Evolutionary conservation across 805 yeast genomes (phyloP), one percentile per base, ranked within the genome.

Genomic region (Ogataea chonburiensis): DNA sequence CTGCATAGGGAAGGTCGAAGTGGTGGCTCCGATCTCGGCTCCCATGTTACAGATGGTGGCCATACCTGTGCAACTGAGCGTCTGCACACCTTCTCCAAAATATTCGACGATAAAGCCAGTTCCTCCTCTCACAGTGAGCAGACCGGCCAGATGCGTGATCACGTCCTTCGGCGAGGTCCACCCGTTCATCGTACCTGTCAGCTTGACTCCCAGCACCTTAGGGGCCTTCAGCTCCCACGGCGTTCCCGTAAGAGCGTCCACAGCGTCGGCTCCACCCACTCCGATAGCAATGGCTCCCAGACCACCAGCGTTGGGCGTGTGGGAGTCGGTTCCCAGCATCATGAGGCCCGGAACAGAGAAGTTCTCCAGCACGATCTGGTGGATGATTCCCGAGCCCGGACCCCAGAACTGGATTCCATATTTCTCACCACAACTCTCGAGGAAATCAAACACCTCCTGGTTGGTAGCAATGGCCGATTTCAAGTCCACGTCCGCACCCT

Each of bases 241-340:
- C 19, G 93, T 82, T 49, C 93, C 96, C 28, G 98, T 88, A 58
- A 93, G 70, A 34, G 93, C 98, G 65, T 93, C 98, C 38, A 93
- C 98, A 25, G 98, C 98, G 67, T 93, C 98, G 51, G 98, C 98
- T 77, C 98, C 98, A 75, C 97, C 98, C 52, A 91, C 97, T 77
- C 97, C 98, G 53, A 89, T 89, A 52, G 97, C 97, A 58, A 89
- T 78, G 70, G 86, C 94, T 71, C 97, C 97, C 59, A 89, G 76
- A 70, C 97, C 97, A 75, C 97, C 97, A 42, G 96, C 97, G 66
- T 89, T 89, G 45, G 97, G 97, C 54, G 97, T 89, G 70, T 89
- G 97, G 21, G 96, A 87, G 70, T 89, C 97, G 40, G 97, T 89
- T 73, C 97, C 97, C 52, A 89, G 79, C 73, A 89, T 82, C 71